These are phyloP conservation scores for Gossypium stocksii DNA, from an alignment of 345 rosid genomes.

Conservation along the genomic window DNA sequence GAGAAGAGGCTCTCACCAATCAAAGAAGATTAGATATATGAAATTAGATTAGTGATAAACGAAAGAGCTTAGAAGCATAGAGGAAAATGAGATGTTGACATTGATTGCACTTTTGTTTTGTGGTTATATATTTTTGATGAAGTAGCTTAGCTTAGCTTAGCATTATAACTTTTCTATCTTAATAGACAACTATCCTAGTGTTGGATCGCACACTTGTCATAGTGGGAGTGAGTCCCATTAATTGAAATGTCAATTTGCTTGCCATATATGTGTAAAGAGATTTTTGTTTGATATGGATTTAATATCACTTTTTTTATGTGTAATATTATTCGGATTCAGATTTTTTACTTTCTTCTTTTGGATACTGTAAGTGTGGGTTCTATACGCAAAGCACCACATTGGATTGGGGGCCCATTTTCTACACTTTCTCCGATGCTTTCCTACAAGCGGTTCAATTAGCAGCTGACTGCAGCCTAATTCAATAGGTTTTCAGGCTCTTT, in stretches of 20 bases:
- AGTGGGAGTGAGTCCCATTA: conserved; percentile 4
- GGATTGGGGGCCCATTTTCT: background rate
- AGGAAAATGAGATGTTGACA: background rate
- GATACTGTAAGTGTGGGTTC: background rate
- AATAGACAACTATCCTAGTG: background rate
- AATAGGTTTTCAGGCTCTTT: too few relatives aligned
- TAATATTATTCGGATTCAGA: background rate
- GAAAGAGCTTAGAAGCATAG: too few relatives aligned
- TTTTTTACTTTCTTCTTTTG: background rate
- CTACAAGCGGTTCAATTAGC: background rate
- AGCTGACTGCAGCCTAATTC: too few relatives aligned
- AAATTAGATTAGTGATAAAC: too few relatives aligned
- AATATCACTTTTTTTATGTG: too few relatives aligned
- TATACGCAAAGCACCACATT: conserved; percentile 9
- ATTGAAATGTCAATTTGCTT: background rate
- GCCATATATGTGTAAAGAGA: background rate
- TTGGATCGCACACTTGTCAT: conserved; percentile 14
- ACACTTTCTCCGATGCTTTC: background rate
- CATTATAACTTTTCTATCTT: background rate
- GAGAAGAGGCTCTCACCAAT: too few relatives aligned
- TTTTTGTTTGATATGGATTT: background rate
- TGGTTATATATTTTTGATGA: background rate
- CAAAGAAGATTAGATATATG: too few relatives aligned
- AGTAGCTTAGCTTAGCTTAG: background rate
- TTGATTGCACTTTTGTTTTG: background rate